Conservation (phyloP, 345 rosid species). For the Gossypioides kirkii region DNA sequence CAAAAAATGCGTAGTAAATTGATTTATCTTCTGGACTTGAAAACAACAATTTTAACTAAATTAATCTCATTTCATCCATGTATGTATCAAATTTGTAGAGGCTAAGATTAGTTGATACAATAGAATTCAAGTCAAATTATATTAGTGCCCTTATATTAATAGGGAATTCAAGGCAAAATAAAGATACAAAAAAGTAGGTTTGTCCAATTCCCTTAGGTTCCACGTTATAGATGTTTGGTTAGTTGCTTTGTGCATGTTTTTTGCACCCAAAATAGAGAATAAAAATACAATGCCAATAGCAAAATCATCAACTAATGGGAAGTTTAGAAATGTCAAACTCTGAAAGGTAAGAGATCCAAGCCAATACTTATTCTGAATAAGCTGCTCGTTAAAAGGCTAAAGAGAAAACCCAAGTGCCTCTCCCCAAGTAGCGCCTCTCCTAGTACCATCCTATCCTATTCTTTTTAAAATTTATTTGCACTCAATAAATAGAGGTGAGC, state of each 20-base stretch:
- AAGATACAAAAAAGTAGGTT: neutral
- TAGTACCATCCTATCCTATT: neutral
- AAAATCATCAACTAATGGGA: neutral
- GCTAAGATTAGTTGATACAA: too few relatives aligned
- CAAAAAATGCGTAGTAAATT: too few relatives aligned
- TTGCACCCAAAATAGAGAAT: neutral
- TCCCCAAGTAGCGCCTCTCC: neutral
- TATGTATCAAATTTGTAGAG: too few relatives aligned
- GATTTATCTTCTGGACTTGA: too few relatives aligned
- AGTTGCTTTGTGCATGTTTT: neutral
- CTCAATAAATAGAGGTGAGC: neutral
- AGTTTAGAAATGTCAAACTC: neutral
- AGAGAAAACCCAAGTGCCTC: neutral
- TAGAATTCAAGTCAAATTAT: too few relatives aligned
- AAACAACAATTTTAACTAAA: too few relatives aligned
- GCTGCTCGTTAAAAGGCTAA: neutral
- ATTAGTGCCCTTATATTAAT: too few relatives aligned
- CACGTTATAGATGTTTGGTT: neutral
- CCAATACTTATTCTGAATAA: neutral
- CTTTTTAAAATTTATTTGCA: neutral
- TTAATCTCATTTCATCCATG: too few relatives aligned
- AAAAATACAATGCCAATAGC: neutral
- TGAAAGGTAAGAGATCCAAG: neutral
- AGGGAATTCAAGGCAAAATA: neutral
- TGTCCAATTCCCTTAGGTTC: neutral